Conservation (phyloP, 139 green algal genomes). For the Pleodorina starrii region DNA sequence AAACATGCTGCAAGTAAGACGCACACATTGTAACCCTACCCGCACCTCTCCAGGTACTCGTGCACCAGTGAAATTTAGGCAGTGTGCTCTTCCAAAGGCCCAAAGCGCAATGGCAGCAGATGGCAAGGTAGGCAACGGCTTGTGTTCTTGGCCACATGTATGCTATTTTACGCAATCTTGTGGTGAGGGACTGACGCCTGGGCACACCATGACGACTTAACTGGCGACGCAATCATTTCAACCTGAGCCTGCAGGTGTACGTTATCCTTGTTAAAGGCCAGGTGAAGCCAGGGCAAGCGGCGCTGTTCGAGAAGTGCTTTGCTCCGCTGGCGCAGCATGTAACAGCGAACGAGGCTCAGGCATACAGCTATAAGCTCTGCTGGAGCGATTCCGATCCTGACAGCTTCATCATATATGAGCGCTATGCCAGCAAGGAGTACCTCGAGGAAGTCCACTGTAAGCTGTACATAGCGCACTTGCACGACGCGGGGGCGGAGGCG, state of each 20-base stretch:
- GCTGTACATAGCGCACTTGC: background rate
- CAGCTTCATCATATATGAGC: slow-evolving; percentile 57
- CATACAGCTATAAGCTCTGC: slow-evolving; percentile 49
- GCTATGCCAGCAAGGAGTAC: slow-evolving; percentile 55
- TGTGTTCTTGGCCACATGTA: too few species aligned
- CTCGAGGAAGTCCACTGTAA: slow-evolving; percentile 58
- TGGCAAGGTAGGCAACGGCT: slow-evolving; percentile 12
- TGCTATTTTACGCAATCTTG: background rate
- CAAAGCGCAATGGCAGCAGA: background rate
- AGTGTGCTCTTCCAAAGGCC: background rate
- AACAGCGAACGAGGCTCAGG: slow-evolving; percentile 39
- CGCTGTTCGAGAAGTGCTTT: slow-evolving; percentile 28
- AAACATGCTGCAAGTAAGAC: background rate
- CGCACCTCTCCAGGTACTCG: background rate
- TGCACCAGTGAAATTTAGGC: background rate
- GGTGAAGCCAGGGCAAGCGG: slow-evolving; percentile 11
- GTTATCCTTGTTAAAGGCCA: slow-evolving; percentile 18
- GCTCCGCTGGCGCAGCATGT: slow-evolving; percentile 40
- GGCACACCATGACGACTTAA: too few species aligned
- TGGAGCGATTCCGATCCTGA: slow-evolving; percentile 41
- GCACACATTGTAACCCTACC: background rate
- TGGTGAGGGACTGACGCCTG: too few species aligned
- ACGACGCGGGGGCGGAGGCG: too few species aligned
- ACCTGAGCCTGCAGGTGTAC: slow-evolving; percentile 5
- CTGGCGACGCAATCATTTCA: too few species aligned